Evolutionary conservation across 257 asterid species (phyloP).

Genomic region (Solanum ossicruentum): DNA sequence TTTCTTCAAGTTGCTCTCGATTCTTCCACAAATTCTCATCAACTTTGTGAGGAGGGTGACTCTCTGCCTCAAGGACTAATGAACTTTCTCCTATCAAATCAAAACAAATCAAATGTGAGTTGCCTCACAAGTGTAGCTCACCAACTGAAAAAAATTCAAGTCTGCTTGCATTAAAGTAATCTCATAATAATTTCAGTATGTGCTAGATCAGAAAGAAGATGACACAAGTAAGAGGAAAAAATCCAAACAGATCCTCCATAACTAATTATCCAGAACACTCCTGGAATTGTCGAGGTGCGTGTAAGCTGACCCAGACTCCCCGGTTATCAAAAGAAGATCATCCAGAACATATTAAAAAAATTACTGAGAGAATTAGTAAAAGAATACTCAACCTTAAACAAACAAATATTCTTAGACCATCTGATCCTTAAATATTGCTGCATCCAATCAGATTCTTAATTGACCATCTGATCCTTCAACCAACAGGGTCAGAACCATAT

Average conservation of each 20-base stretch:
- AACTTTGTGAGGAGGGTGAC: conserved; percentile 85
- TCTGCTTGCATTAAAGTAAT: background rate
- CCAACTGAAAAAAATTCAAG: background rate
- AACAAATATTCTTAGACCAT: background rate
- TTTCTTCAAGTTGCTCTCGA: conserved; percentile 90
- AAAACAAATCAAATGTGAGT: background rate
- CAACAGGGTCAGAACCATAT: background rate
- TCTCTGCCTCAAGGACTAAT: conserved; percentile 58
- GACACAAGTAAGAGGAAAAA: background rate
- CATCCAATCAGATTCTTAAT: background rate
- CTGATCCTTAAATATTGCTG: background rate
- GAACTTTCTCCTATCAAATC: conserved; percentile 45
- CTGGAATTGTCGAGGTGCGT: background rate
- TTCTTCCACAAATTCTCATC: conserved; percentile 98
- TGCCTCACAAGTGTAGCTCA: background rate
- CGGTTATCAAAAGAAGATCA: background rate
- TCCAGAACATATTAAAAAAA: background rate
- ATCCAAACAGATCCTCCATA: background rate
- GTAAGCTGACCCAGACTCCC: background rate
- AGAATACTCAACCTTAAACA: background rate
- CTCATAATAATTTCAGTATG: background rate
- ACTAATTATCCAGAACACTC: background rate
- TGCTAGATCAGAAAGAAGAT: background rate
- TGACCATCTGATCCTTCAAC: background rate
- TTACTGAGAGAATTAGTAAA: background rate